Percentiles rank a stretch among this genome's conserved stretches.
Conservation (phyloP, 306 rosid species). For the Datisca glomerata region DNA sequence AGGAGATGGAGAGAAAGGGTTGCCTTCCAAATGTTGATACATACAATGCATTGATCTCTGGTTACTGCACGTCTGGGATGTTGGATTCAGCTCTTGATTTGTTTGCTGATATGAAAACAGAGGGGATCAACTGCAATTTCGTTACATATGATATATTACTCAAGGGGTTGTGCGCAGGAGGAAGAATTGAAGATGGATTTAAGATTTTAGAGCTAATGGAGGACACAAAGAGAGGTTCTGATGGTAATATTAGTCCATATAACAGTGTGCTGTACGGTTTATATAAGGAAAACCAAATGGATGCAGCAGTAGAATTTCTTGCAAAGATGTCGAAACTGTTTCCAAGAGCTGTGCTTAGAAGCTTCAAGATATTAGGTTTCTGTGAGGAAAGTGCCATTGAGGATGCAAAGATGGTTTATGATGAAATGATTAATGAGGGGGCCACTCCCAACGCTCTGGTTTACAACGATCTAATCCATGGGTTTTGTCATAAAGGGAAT, state of each 20-base stretch:
- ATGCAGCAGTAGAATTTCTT: slow-evolving; percentile 45
- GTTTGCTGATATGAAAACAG: slow-evolving; percentile 62
- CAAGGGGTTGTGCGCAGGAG: slow-evolving; percentile 49
- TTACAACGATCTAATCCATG: slow-evolving; percentile 35
- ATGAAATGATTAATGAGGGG: slow-evolving; percentile 41
- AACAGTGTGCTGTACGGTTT: slow-evolving; percentile 63
- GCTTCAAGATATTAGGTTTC: slow-evolving; percentile 31
- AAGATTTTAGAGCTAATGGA: slow-evolving; percentile 52
- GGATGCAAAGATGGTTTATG: slow-evolving; percentile 47
- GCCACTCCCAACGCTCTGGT: slow-evolving; percentile 51
- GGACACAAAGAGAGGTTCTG: slow-evolving; percentile 38
- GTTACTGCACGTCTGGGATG: slow-evolving; percentile 38
- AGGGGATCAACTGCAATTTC: slow-evolving; percentile 48
- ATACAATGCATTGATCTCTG: slow-evolving; percentile 41
- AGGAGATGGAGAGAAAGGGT: slow-evolving; percentile 69
- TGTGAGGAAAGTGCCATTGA: slow-evolving; percentile 31
- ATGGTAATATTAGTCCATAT: slow-evolving; percentile 50
- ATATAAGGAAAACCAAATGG: slow-evolving; percentile 34
- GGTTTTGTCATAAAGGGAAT: slow-evolving; percentile 29
- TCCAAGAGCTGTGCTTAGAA: slow-evolving; percentile 59
- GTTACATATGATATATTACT: slow-evolving; percentile 38
- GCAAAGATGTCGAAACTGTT: slow-evolving; percentile 33
- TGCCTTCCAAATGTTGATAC: slow-evolving; percentile 61
- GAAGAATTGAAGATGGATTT: slow-evolving; percentile 49
- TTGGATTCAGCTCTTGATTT: slow-evolving; percentile 53